Evolutionary conservation across 129 eudicot species (phyloP).

Genomic region (Lonicera japonica): DNA sequence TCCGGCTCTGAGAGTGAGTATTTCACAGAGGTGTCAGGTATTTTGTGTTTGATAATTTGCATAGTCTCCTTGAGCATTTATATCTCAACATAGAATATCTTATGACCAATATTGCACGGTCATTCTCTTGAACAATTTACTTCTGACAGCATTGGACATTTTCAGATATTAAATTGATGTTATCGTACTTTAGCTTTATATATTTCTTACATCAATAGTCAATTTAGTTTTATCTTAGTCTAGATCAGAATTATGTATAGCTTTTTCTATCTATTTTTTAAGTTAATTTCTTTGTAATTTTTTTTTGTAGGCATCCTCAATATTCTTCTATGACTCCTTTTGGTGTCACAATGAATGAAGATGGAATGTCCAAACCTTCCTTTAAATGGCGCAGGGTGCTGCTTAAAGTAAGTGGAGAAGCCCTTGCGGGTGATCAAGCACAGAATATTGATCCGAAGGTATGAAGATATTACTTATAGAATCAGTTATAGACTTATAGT

Average conservation of each 20-base stretch:
- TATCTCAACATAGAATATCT: too few relatives aligned
- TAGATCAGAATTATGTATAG: too few relatives aligned
- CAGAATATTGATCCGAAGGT: constrained; percentile 99
- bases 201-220: background rate
- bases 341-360: constrained; percentile 48
- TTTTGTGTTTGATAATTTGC: too few relatives aligned
- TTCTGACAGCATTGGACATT: background rate
- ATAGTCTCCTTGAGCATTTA: too few relatives aligned
- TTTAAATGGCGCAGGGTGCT: constrained; percentile 89
- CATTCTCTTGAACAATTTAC: too few relatives aligned
- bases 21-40: background rate
- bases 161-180: too few relatives aligned
- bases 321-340: constrained; percentile 32
- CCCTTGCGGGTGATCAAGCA: constrained; percentile 78
- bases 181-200: background rate
- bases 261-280: background rate
- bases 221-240: too few relatives aligned
- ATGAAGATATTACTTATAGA: too few relatives aligned
- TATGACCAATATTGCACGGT: too few relatives aligned
- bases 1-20: too few relatives aligned
- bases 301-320: constrained; percentile 29
- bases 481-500: too few relatives aligned
- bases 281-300: background rate
- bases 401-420: constrained; percentile 98
- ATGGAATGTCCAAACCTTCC: constrained; percentile 33